phyloP scores from a whole-genome alignment of 805 yeast genomes.

The Blastobotrys parvus region DNA sequence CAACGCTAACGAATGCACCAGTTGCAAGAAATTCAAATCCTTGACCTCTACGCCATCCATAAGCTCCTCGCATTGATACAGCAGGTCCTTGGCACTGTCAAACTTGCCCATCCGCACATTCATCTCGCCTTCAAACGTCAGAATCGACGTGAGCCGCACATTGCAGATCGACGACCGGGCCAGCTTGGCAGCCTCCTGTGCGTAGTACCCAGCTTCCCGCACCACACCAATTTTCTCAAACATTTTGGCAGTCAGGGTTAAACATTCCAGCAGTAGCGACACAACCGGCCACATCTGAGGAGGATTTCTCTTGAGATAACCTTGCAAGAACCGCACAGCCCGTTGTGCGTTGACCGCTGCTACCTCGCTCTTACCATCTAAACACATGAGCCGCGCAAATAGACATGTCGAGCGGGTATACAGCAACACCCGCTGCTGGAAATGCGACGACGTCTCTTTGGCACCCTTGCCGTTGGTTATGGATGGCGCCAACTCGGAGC shows the following conservation, averaged over 20 bases:
- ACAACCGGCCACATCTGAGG: neutral
- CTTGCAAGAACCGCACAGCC: conserved; percentile 7
- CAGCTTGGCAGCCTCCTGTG: conserved; percentile 11
- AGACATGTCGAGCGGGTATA: conserved; percentile 1
- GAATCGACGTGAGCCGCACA: conserved; percentile 2
- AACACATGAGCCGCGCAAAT: conserved; percentile 1
- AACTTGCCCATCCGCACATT: conserved; percentile 9
- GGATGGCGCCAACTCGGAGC: neutral
- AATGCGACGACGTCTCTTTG: conserved; percentile 5
- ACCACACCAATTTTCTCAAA: conserved; percentile 13
- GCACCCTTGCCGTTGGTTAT: conserved; percentile 2
- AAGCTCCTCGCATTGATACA: conserved; percentile 12
- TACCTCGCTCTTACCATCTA: conserved; percentile 4
- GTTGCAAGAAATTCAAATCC: conserved; percentile 8
- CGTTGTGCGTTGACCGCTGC: conserved; percentile 7
- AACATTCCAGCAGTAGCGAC: conserved; percentile 7
- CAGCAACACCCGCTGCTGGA: conserved; percentile 5
- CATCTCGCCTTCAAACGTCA: conserved; percentile 12
- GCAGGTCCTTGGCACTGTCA: conserved; percentile 6
- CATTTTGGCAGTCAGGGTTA: conserved; percentile 6
- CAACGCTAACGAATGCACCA: conserved; percentile 11
- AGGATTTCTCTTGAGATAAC: conserved; percentile 3
- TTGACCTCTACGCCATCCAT: conserved; percentile 4
- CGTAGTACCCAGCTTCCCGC: conserved; percentile 9
- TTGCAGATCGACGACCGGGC: conserved; percentile 6